Percentiles rank a stretch among this genome's conserved stretches.
These are phyloP conservation scores for Aspergillus nidulans DNA, from an alignment of 495 filamentous ascomycete genomes.

Conservation along the genomic window DNA sequence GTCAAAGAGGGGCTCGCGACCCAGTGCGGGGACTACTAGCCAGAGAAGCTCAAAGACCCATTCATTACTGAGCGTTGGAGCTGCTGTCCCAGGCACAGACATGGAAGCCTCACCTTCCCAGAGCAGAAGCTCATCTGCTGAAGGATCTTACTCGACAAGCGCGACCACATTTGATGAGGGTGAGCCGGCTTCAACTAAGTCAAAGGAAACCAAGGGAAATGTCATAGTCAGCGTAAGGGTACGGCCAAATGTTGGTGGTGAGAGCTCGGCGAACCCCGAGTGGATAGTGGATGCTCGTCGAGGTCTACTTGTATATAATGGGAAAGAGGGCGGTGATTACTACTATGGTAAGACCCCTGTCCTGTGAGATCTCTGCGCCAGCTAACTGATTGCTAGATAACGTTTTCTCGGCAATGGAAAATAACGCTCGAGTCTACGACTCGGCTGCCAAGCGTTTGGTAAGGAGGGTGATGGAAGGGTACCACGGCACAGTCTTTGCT, in stretches of 20 bases:
- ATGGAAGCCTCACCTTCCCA: constrained; percentile 79
- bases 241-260: constrained; percentile 69
- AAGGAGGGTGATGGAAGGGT: constrained; percentile 96
- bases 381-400: constrained; percentile 57
- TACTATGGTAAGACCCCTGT: constrained; percentile 68
- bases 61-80: constrained; percentile 73
- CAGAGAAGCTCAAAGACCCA: constrained; percentile 55
- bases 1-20: constrained; percentile 33
- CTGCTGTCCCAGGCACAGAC: constrained; percentile 57
- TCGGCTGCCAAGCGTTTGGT: constrained; percentile 89
- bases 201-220: constrained; percentile 79
- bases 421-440: constrained; percentile 93
- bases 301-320: constrained; percentile 74
- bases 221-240: constrained; percentile 94
- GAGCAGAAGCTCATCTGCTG: constrained; percentile 82
- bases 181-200: constrained; percentile 35
- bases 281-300: constrained; percentile 89
- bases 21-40: constrained; percentile 40
- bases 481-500: constrained; percentile 96
- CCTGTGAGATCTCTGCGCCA: not conserved
- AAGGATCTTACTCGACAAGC: constrained; percentile 86
- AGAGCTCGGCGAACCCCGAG: constrained; percentile 65
- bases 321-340: constrained; percentile 88
- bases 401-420: constrained; percentile 86
- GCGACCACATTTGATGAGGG: constrained; percentile 79